Evolutionary conservation across 2,329 filamentous ascomycete species (phyloP).

Genomic region (Hymenoscyphus occultus): DNA sequence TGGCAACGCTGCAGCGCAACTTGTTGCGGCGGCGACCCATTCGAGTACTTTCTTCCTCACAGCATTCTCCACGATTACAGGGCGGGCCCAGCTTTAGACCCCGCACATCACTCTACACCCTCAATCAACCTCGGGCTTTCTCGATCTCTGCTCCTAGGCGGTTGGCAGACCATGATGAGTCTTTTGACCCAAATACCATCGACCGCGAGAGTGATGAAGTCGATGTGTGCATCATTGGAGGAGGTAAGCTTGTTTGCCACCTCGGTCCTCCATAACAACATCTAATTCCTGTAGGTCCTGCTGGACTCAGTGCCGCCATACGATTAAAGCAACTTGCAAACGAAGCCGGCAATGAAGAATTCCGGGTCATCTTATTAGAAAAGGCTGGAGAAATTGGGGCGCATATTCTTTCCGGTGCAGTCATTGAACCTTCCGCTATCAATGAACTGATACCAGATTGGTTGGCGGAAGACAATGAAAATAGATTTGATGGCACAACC

Average conservation of each 20-base stretch:
- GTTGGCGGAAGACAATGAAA: slow-evolving; percentile 83
- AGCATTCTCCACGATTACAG: slow-evolving; percentile 22
- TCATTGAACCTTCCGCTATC: slow-evolving; percentile 84
- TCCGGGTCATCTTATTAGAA: slow-evolving; percentile 86
- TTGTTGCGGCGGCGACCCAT: slow-evolving; percentile 22
- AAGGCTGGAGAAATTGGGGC: slow-evolving; percentile 94
- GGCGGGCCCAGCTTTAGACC: slow-evolving; percentile 23
- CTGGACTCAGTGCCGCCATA: slow-evolving; percentile 89
- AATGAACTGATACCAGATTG: slow-evolving; percentile 92
- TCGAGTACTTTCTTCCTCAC: slow-evolving; percentile 20
- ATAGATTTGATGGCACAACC: slow-evolving; percentile 82
- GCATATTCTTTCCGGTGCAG: slow-evolving; percentile 93
- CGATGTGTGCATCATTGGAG: slow-evolving; percentile 94
- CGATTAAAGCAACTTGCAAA: slow-evolving; percentile 93
- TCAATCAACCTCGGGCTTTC: slow-evolving; percentile 40
- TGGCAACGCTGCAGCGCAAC: slow-evolving; percentile 30
- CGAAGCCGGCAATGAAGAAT: slow-evolving; percentile 91
- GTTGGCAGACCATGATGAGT: slow-evolving; percentile 48
- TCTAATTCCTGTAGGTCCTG: slow-evolving; percentile 58
- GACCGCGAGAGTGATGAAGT: slow-evolving; percentile 92
- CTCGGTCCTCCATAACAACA: slow-evolving; percentile 5
- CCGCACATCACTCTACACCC: slow-evolving; percentile 21
- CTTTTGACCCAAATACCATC: slow-evolving; percentile 63
- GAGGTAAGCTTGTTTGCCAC: slow-evolving; percentile 50
- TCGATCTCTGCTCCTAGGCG: slow-evolving; percentile 42